These are phyloP conservation scores for Sanghuangporus weigelae DNA, from an alignment of 1,284 basidiomycete genomes.

Conservation along the genomic window DNA sequence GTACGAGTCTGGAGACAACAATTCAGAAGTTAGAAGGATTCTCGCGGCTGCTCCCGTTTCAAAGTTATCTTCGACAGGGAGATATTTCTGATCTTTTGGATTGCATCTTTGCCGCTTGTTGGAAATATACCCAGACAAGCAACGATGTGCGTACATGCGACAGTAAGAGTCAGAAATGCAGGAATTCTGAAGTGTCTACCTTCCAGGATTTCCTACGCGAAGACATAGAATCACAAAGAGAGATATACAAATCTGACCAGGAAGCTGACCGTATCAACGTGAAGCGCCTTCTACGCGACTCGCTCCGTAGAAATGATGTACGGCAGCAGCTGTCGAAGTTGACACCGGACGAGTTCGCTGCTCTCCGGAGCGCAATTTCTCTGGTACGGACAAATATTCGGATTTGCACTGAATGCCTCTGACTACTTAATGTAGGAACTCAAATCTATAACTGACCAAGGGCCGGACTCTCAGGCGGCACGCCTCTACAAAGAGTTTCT, in stretches of 20 bases:
- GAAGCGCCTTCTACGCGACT: conserved; percentile 11
- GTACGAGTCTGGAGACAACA: neutral
- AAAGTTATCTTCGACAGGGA: conserved; percentile 13
- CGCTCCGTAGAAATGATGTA: conserved; percentile 1
- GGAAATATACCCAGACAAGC: neutral
- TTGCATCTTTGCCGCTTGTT: conserved; percentile 2
- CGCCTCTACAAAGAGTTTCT: conserved; percentile 13
- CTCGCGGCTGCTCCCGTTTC: conserved; percentile 1
- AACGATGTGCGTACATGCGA: conserved; percentile 3
- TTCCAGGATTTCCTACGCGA: conserved; percentile 10
- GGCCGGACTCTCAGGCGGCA: neutral
- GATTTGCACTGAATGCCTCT: neutral
- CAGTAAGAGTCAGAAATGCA: neutral
- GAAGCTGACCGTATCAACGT: conserved; percentile 9
- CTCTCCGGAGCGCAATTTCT: conserved; percentile 3
- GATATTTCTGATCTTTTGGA: conserved; percentile 10
- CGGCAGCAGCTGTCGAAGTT: conserved; percentile 1
- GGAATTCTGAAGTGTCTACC: neutral
- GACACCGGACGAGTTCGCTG: neutral
- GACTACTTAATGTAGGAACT: neutral
- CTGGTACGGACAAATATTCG: neutral
- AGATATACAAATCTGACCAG: conserved; percentile 13
- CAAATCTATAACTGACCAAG: neutral
- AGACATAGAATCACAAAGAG: conserved; percentile 13
- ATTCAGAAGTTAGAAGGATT: neutral